Conservation (phyloP, 169 alveolate genomes). For the Plasmodium coatneyi region DNA sequence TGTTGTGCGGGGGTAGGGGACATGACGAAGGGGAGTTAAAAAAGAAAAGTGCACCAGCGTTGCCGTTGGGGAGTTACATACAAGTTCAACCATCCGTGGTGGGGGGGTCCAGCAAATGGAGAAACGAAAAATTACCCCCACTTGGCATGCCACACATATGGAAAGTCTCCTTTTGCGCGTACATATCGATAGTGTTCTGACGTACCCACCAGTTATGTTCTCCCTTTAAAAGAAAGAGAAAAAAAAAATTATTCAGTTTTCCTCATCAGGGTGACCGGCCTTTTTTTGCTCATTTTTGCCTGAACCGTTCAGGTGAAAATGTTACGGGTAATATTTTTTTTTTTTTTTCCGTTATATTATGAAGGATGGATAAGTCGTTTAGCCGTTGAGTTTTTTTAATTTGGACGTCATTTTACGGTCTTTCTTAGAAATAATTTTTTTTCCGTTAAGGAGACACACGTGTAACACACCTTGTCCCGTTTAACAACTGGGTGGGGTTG, state of each 20-base stretch:
- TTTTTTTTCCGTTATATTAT: neutral
- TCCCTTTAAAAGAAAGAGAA: neutral
- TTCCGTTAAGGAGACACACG: neutral
- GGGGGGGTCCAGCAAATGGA: neutral
- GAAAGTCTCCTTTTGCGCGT: neutral
- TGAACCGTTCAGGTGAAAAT: slow-evolving; percentile 5
- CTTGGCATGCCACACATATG: neutral
- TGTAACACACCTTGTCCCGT: neutral
- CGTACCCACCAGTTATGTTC: neutral
- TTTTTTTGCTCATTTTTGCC: neutral
- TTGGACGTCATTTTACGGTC: neutral
- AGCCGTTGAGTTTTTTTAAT: too few relatives aligned
- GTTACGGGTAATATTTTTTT: neutral
- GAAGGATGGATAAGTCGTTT: too few relatives aligned
- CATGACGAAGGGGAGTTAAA: neutral
- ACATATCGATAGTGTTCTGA: neutral
- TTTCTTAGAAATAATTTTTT: neutral
- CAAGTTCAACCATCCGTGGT: neutral
- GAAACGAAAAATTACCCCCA: neutral
- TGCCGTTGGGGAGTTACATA: neutral
- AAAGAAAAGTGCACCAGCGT: neutral
- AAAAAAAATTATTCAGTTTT: neutral
- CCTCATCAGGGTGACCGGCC: neutral
- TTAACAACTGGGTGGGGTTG: neutral
- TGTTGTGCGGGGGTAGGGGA: neutral